Percentiles rank a stretch among this genome's conserved stretches.
These are phyloP conservation scores for Boletus semigastroideus DNA, from an alignment of 1,284 basidiomycete species.

Conservation along the genomic window DNA sequence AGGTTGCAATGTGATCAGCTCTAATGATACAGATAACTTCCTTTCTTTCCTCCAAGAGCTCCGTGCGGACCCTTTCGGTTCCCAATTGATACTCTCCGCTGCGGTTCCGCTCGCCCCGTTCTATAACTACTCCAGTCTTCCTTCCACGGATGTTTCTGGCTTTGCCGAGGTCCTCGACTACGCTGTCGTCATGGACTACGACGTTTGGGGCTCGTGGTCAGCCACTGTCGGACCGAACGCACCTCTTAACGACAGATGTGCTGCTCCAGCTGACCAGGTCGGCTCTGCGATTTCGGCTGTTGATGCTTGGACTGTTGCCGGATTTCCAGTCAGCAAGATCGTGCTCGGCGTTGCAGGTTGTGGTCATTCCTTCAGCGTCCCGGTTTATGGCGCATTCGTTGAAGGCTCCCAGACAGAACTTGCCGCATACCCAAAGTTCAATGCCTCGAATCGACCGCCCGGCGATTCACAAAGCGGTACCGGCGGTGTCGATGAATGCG, in stretches of 20 bases:
- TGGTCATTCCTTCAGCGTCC: slow-evolving; percentile 46
- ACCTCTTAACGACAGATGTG: slow-evolving; percentile 63
- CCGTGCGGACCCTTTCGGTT: slow-evolving; percentile 40
- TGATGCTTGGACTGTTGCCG: slow-evolving; percentile 58
- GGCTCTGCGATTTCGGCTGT: slow-evolving; percentile 67
- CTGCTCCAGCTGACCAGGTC: slow-evolving; percentile 49
- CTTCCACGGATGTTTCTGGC: slow-evolving; percentile 52
- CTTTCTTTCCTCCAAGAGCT: slow-evolving; percentile 51
- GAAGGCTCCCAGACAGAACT: slow-evolving; percentile 26
- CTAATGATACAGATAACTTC: slow-evolving; percentile 43
- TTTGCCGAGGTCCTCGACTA: slow-evolving; percentile 51
- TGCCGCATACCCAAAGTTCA: slow-evolving; percentile 39
- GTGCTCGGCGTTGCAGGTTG: slow-evolving; percentile 65
- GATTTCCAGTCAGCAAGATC: slow-evolving; percentile 62
- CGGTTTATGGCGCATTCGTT: slow-evolving; percentile 31
- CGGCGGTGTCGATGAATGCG: slow-evolving; percentile 39
- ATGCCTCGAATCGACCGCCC: slow-evolving; percentile 35
- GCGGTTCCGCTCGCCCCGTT: slow-evolving; percentile 60
- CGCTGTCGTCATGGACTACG: slow-evolving; percentile 75
- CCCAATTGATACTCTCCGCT: slow-evolving; percentile 33
- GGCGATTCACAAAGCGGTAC: slow-evolving; percentile 40
- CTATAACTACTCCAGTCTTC: slow-evolving; percentile 47
- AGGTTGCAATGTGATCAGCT: slow-evolving; percentile 43
- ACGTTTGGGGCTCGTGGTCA: slow-evolving; percentile 61
- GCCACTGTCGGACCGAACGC: slow-evolving; percentile 59